Evolutionary conservation across 2,329 filamentous ascomycete species (phyloP).

Genomic region (Aspergillus costaricaensis): DNA sequence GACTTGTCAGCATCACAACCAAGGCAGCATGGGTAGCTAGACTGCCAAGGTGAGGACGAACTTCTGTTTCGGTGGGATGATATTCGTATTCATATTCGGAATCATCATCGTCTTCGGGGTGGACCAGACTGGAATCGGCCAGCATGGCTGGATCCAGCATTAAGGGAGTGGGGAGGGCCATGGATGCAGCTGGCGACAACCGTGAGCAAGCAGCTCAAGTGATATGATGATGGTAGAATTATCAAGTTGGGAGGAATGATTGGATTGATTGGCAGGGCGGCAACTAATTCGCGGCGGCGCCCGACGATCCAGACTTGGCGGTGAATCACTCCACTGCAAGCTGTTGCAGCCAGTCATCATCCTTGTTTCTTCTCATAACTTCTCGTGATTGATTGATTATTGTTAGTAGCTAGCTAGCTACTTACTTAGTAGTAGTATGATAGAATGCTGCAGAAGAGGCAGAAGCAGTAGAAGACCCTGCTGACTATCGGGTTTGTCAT

Average conservation of each 20-base stretch:
- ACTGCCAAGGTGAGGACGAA: conserved; percentile 22
- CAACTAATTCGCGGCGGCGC: not conserved
- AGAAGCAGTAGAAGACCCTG: not conserved
- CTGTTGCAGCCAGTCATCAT: not conserved
- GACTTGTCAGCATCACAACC: not conserved
- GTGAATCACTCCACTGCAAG: not conserved
- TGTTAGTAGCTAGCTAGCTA: too few species aligned
- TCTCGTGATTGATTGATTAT: too few species aligned
- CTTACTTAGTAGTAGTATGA: too few species aligned
- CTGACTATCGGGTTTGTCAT: not conserved
- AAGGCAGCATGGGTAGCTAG: not conserved
- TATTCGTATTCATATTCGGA: conserved; percentile 66
- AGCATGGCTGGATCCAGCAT: conserved; percentile 29
- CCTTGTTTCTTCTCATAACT: not conserved
- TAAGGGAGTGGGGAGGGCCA: conserved; percentile 10
- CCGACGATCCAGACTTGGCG: not conserved
- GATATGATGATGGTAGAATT: not conserved
- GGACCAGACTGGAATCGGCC: conserved; percentile 25
- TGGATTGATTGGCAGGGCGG: not conserved
- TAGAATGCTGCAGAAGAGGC: not conserved
- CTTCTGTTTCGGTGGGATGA: conserved; percentile 54
- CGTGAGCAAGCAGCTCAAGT: too few species aligned
- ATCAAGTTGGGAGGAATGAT: not conserved
- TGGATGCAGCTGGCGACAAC: not conserved
- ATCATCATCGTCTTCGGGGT: conserved; percentile 42